Conservation (phyloP, 2,329 filamentous ascomycete species). For the Podosphaera xanthii region DNA sequence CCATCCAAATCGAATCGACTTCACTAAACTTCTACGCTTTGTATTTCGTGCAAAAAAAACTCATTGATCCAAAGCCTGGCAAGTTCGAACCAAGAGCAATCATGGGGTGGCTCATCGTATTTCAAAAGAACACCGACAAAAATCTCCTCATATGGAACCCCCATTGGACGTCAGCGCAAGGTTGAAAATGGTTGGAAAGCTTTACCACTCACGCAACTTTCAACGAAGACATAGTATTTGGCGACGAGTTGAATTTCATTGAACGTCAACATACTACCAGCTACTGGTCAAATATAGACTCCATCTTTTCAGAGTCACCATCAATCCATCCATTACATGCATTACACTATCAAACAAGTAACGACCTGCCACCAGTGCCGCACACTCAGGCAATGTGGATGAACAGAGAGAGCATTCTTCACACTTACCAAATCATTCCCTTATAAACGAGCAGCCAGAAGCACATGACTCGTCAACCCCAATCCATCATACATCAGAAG, state of each 20-base stretch:
- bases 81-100: background rate
- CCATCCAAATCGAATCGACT: background rate
- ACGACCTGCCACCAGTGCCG: background rate
- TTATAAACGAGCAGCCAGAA: too few species aligned
- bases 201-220: background rate
- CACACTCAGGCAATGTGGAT: background rate
- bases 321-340: background rate
- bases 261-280: background rate
- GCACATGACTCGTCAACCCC: background rate
- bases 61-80: too few species aligned
- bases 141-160: background rate
- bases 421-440: too few species aligned
- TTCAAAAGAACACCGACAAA: background rate
- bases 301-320: background rate
- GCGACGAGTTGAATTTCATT: background rate
- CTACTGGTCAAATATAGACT: background rate
- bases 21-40: background rate
- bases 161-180: background rate
- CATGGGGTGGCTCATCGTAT: background rate
- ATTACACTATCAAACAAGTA: background rate
- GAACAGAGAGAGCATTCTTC: too few species aligned
- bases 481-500: background rate
- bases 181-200: background rate
- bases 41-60: background rate
- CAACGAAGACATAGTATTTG: background rate